These are phyloP conservation scores for Theileria sp. DNA, from an alignment of 169 alveolate genomes.

Conservation along the genomic window DNA sequence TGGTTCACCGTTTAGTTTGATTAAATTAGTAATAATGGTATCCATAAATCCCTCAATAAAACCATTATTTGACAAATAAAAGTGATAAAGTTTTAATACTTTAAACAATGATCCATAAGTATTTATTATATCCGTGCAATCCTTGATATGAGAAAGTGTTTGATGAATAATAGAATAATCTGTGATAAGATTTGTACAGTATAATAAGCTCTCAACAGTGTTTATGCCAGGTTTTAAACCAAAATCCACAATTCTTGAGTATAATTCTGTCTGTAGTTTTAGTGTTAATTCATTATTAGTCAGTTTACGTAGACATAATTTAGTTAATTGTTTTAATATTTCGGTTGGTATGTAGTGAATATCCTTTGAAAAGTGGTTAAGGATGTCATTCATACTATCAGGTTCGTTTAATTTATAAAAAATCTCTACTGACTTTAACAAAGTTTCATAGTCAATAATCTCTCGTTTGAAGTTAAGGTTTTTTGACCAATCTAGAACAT, in stretches of 20 bases:
- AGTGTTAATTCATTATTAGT: neutral
- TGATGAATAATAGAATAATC: neutral
- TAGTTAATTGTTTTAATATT: neutral
- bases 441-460: neutral
- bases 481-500: slow-evolving; percentile 13
- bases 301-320: neutral
- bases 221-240: neutral
- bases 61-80: neutral
- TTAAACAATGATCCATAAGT: neutral
- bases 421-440: slow-evolving; percentile 14
- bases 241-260: neutral
- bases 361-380: slow-evolving; percentile 19
- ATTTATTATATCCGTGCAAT: neutral
- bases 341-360: slow-evolving; percentile 28
- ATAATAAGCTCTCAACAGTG: slow-evolving; percentile 1
- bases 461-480: neutral
- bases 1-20: neutral
- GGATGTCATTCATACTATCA: slow-evolving; percentile 9
- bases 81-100: neutral
- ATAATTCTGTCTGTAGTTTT: neutral
- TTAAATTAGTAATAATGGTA: neutral
- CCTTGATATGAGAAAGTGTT: neutral
- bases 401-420: slow-evolving; percentile 21
- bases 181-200: neutral
- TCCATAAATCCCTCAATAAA: slow-evolving; percentile 7